Percentiles rank a stretch among this genome's conserved stretches.
phyloP scores from a whole-genome alignment of 768 basidiomycete species.

The Porpolomopsis calyptriformis region DNA sequence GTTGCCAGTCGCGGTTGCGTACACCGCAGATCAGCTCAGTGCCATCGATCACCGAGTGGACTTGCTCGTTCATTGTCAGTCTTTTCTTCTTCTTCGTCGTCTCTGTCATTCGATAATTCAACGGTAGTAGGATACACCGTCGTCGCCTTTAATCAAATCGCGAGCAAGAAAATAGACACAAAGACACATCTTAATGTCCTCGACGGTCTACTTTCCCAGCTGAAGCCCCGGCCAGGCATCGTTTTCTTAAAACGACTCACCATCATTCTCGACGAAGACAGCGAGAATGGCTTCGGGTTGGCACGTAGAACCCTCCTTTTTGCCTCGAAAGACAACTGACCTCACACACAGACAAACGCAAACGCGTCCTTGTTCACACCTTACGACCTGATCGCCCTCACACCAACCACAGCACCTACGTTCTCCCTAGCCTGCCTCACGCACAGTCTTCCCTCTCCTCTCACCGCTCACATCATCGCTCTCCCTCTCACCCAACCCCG shows the following conservation, averaged over 20 bases:
- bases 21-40: slow-evolving; percentile 45
- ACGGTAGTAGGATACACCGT: slow-evolving; percentile 76
- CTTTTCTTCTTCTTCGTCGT: slow-evolving; percentile 7
- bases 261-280: slow-evolving; percentile 72
- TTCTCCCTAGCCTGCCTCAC: slow-evolving; percentile 77
- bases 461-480: slow-evolving; percentile 74
- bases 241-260: slow-evolving; percentile 67
- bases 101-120: slow-evolving; percentile 7
- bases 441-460: slow-evolving; percentile 60
- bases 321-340: background rate
- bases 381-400: slow-evolving; percentile 71
- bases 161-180: slow-evolving; percentile 61
- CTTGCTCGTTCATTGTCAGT: slow-evolving; percentile 62
- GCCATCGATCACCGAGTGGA: slow-evolving; percentile 56
- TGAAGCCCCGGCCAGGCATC: slow-evolving; percentile 48
- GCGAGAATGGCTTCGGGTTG: slow-evolving; percentile 78
- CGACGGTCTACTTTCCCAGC: slow-evolving; percentile 44
- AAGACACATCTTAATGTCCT: slow-evolving; percentile 60
- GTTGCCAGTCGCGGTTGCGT: slow-evolving; percentile 22
- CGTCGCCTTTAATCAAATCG: slow-evolving; percentile 64
- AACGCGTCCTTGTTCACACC: slow-evolving; percentile 48
- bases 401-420: slow-evolving; percentile 59
- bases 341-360: slow-evolving; percentile 47
- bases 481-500: slow-evolving; percentile 70
- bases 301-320: slow-evolving; percentile 28